phyloP scores from a whole-genome alignment of 768 basidiomycete species.

The Cystobasidium ongulense region DNA sequence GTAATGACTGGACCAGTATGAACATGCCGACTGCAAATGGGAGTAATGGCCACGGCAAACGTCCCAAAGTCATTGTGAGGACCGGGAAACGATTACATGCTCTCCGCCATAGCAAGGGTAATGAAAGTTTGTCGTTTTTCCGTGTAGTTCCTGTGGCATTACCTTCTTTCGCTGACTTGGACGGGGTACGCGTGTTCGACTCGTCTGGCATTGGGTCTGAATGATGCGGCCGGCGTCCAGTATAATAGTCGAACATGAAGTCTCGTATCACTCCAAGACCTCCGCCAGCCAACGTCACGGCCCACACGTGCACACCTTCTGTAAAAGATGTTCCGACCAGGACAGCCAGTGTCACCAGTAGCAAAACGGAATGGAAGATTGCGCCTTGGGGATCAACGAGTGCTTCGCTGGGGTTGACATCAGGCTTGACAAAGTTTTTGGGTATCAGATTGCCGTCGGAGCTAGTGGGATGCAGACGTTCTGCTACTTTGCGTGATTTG shows the following conservation, averaged over 20 bases:
- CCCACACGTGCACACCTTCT: constrained; percentile 63
- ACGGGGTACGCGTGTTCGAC: not conserved
- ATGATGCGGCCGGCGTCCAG: not conserved
- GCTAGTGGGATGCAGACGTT: not conserved
- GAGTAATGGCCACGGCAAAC: constrained; percentile 70
- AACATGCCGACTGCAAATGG: constrained; percentile 93
- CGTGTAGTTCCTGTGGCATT: not conserved
- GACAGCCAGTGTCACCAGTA: constrained; percentile 61
- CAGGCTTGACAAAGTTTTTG: constrained; percentile 38
- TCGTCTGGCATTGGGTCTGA: not conserved
- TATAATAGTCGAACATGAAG: constrained; percentile 44
- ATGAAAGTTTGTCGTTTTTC: not conserved
- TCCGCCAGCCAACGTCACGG: constrained; percentile 74
- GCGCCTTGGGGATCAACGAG: constrained; percentile 69
- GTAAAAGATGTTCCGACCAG: constrained; percentile 63
- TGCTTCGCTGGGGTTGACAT: constrained; percentile 53
- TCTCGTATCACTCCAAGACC: constrained; percentile 64
- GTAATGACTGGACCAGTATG: constrained; percentile 78
- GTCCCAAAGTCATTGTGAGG: constrained; percentile 40
- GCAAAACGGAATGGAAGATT: constrained; percentile 60
- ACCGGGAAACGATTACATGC: not conserved
- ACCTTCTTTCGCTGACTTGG: not conserved
- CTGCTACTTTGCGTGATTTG: constrained; percentile 46
- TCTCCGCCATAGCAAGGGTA: constrained; percentile 5
- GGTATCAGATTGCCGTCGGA: constrained; percentile 34